These are phyloP conservation scores for Pythium scleroteichum DNA, from an alignment of 352 stramenopile genomes.

Conservation along the genomic window DNA sequence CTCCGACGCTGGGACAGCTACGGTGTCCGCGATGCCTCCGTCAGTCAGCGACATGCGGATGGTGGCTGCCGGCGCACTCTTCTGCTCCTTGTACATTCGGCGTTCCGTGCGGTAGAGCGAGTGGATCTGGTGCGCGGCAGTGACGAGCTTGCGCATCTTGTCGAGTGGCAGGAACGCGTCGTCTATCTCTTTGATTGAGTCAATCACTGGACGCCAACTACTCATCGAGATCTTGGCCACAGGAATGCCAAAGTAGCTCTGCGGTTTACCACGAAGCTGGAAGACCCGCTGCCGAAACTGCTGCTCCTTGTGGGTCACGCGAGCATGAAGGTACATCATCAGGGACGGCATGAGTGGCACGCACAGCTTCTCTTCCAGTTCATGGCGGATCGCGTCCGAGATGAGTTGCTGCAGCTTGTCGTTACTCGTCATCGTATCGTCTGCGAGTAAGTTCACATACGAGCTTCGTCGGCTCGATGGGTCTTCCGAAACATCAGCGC, in stretches of 20 bases:
- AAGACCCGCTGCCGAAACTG: slow-evolving; percentile 71
- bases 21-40: slow-evolving; percentile 2
- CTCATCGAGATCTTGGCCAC: slow-evolving; percentile 78
- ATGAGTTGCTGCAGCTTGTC: slow-evolving; percentile 77
- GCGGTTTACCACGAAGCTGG: slow-evolving; percentile 65
- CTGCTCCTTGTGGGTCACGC: slow-evolving; percentile 69
- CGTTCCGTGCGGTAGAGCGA: slow-evolving; percentile 65
- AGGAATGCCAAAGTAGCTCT: slow-evolving; percentile 82
- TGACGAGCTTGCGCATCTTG: slow-evolving; percentile 83
- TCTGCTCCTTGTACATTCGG: slow-evolving; percentile 30
- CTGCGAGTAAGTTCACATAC: slow-evolving; percentile 62
- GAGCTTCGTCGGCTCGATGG: slow-evolving; percentile 51
- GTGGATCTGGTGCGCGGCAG: slow-evolving; percentile 73
- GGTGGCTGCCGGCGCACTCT: background rate
- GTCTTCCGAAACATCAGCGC: slow-evolving; percentile 14
- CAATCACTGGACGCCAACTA: slow-evolving; percentile 73
- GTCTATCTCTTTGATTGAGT: slow-evolving; percentile 82
- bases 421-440: slow-evolving; percentile 63
- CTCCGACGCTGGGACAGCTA: background rate
- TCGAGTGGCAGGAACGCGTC: slow-evolving; percentile 76
- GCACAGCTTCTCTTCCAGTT: slow-evolving; percentile 81
- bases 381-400: slow-evolving; percentile 81
- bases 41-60: slow-evolving; percentile 18
- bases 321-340: slow-evolving; percentile 41
- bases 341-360: slow-evolving; percentile 72